Base-by-base conservation (phyloP, 768 basidiomycete species). In the Suillus occidentalis region DNA sequence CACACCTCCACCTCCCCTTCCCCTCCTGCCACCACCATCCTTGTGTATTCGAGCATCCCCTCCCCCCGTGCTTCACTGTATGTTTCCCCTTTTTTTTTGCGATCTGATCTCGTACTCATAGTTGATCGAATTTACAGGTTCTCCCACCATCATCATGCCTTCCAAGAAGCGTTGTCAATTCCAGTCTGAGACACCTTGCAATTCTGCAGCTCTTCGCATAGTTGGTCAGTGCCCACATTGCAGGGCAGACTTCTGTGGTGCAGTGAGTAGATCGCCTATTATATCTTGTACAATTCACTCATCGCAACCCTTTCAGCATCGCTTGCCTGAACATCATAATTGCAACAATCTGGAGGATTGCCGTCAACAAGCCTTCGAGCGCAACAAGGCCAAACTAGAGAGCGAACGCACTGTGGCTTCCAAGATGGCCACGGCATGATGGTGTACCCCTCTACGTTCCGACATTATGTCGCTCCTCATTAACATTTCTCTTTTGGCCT, bases 141-240 rank as follows among this genome's bases (percentile, higher is more conserved):
- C 52, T 31, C 14, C 22, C 37, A 10, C 45, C 72, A 62, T 52
- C 68, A 71, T 65, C 67, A 94, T 94, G 93, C 83, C 91, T 70
- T 82, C 85, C 73, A 94, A 93, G 90, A 93, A 92, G 77, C 91
- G 92, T 72, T 95, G 93, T 81, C 90, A 93, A 76, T 85, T 89
- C 77, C 80, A 80, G 63, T 67, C 76, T 18, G 82, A 81, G 67
- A 70, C 77, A 36, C 76, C 70, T 42, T 95, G 94, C 82, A 90
- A 84, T 71, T 88, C 87, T 66, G 91, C 92, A 8, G 90, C 87
- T 3, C 82, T 95, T 59, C 89, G 92, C 69, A 88, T 95, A 68
- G 91, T 92, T 49, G 94, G 94, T 6, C 86, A 91, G 69, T 96
- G 94, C 74, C 87, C 91, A 43, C 88, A 91, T 72, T 96, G 94